Evolutionary conservation across 2,329 filamentous ascomycete species (phyloP), one percentile per base, ranked within the genome.

Genomic region (Colletotrichum cordylinicola): DNA sequence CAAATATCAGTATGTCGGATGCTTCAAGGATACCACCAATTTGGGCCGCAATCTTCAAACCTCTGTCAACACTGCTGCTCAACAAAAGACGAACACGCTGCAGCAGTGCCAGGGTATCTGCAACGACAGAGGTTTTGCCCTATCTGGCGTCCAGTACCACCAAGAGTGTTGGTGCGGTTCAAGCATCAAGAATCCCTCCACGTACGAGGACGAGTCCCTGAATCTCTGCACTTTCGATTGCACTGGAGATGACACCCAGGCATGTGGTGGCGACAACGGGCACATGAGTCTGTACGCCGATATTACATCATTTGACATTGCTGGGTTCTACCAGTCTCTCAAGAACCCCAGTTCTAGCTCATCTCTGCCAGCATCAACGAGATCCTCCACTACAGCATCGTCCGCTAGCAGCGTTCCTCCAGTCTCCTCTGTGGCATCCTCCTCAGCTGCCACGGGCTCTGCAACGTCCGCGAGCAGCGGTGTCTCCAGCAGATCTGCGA

Each of bases 1-100:
- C 7, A 76, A 80, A 21, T 84, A 83, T 73, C 79, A 82, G 31
- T 85, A 83, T 76, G 78, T 86, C 7, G 86, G 85, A 21, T 87
- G 86, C 68, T 87, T 86, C 77, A 79, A 80, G 31, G 85, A 86
- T 73, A 82, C 81, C 7, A 33, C 24, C 24, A 76, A 77, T 58
- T 6, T 74, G 21, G 84, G 84, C 33, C 82, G 85, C n/a, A 81
- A 84, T 31, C 76, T 86, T 16, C 60, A 76, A 13, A 82, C 77
- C 9, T 78, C 81, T 27, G 80, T 81, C 29, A 82, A 81, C 73
- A 79, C 73, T 15, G 78, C 76, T 4, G 74, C 68, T 6, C 77
- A 77, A 56, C 74, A 80, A 37, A 43, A 43, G 15, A 81, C 78
- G n/a, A 82, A 83, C 70, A 82, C 83, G 4, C 82, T 84, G 69